Percentiles rank a stretch among this genome's conserved stretches.
Evolutionary conservation across 2,329 filamentous ascomycete genomes (phyloP).

Genomic region (Fusarium virguliforme): DNA sequence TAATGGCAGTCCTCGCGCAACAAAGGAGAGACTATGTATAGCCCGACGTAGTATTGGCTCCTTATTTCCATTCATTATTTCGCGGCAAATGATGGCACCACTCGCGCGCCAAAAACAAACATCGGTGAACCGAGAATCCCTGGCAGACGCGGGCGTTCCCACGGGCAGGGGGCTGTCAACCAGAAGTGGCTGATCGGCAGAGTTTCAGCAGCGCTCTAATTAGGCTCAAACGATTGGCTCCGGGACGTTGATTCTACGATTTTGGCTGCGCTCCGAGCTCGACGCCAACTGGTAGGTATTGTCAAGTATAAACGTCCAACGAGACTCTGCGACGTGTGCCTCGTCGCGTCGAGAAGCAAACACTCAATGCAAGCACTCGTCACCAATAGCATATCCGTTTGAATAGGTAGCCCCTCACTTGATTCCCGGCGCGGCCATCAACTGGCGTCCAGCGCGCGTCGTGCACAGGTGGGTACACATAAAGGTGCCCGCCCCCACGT

Average conservation of each 20-base stretch:
- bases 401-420: slow-evolving; percentile 20
- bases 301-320: not conserved
- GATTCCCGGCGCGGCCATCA: slow-evolving; percentile 23
- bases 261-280: slow-evolving; percentile 6
- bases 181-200: slow-evolving; percentile 4
- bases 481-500: slow-evolving; percentile 13
- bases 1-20: no score
- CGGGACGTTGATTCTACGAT: not conserved
- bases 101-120: not conserved
- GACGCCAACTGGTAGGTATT: not conserved
- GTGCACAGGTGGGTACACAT: slow-evolving; percentile 20
- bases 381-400: slow-evolving; percentile 28
- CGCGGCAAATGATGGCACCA: not conserved
- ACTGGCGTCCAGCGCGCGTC: slow-evolving; percentile 25
- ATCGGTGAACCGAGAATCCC: slow-evolving; percentile 15
- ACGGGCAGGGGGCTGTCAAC: not conserved
- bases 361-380: slow-evolving; percentile 5
- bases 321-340: slow-evolving; percentile 1
- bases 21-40: not conserved
- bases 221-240: slow-evolving; percentile 20
- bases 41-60: not conserved
- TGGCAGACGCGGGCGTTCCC: not conserved
- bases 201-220: slow-evolving; percentile 27
- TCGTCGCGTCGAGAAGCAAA: not conserved
- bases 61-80: not conserved